These are phyloP conservation scores for Neofusicoccum laricinum DNA, from an alignment of 2,329 filamentous ascomycete genomes.

Conservation along the genomic window DNA sequence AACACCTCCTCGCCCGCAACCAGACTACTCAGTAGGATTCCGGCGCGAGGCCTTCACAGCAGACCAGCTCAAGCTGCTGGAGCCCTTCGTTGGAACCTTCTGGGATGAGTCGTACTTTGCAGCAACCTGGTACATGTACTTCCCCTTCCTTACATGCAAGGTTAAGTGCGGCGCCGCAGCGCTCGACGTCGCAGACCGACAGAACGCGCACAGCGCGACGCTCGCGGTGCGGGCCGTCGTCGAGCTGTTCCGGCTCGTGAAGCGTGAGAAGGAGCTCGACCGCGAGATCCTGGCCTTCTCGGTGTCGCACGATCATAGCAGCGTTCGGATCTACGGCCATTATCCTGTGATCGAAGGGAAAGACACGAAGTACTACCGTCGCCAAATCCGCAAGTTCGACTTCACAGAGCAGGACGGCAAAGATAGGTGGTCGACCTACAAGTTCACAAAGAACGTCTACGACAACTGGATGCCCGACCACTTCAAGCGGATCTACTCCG, in stretches of 20 bases:
- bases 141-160: slow-evolving; percentile 24
- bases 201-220: slow-evolving; percentile 23
- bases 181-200: slow-evolving; percentile 23
- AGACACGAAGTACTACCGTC: slow-evolving; percentile 16
- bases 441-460: no score
- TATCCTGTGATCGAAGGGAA: slow-evolving; percentile 16
- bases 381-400: neutral
- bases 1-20: neutral
- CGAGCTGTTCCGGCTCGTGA: neutral
- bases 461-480: no score
- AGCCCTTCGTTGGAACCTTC: neutral
- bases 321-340: slow-evolving; percentile 15
- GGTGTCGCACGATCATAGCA: slow-evolving; percentile 10
- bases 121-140: no score
- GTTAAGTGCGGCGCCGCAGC: slow-evolving; percentile 21
- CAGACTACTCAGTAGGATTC: no score
- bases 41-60: slow-evolving; percentile 34
- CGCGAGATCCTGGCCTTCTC: slow-evolving; percentile 1
- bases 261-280: neutral
- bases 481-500: slow-evolving; percentile 19
- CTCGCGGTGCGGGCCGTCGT: no score
- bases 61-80: slow-evolving; percentile 42
- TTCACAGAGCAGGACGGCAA: no score
- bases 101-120: slow-evolving; percentile 19
- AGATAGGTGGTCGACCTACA: no score